These are phyloP conservation scores for Zymoseptoria ardabiliae DNA, from an alignment of 2,329 filamentous ascomycete genomes.

Conservation along the genomic window DNA sequence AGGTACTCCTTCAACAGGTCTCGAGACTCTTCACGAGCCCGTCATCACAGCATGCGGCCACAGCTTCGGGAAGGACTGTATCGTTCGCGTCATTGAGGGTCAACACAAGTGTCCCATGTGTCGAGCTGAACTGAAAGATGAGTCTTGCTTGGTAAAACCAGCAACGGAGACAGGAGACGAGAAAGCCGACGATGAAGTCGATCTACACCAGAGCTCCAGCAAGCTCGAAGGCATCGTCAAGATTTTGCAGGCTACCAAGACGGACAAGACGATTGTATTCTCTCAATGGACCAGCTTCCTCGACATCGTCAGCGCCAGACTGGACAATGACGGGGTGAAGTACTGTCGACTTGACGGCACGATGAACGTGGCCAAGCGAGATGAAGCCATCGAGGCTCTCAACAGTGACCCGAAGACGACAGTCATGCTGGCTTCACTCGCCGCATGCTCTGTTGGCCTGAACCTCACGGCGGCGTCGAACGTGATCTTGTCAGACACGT, in stretches of 20 bases:
- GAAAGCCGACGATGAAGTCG: slow-evolving; percentile 37
- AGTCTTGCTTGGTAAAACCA: slow-evolving; percentile 57
- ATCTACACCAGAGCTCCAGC: slow-evolving; percentile 62
- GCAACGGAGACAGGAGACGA: slow-evolving; percentile 45
- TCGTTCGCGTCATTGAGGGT: slow-evolving; percentile 63
- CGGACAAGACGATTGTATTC: slow-evolving; percentile 67
- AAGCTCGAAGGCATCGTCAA: slow-evolving; percentile 75
- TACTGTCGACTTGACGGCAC: slow-evolving; percentile 73
- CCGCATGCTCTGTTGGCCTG: slow-evolving; percentile 76
- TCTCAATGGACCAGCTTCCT: slow-evolving; percentile 73
- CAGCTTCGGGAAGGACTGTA: slow-evolving; percentile 67
- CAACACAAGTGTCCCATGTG: slow-evolving; percentile 84
- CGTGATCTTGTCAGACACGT: slow-evolving; percentile 74
- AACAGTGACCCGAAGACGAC: slow-evolving; percentile 60
- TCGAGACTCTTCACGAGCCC: slow-evolving; percentile 62
- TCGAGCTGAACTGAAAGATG: slow-evolving; percentile 57
- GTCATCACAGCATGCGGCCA: slow-evolving; percentile 84
- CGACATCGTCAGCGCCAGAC: slow-evolving; percentile 61
- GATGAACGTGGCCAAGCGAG: slow-evolving; percentile 65
- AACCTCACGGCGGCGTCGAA: slow-evolving; percentile 83
- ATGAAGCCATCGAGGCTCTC: slow-evolving; percentile 61
- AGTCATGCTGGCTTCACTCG: slow-evolving; percentile 73
- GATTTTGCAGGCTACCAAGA: slow-evolving; percentile 63
- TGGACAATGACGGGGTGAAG: slow-evolving; percentile 53
- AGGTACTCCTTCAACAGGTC: slow-evolving; percentile 20